A percentile compares a stretch with the other conserved stretches of the same genome.
These are phyloP conservation scores for Euphorbia lathyris DNA, from an alignment of 345 rosid genomes.

Conservation along the genomic window DNA sequence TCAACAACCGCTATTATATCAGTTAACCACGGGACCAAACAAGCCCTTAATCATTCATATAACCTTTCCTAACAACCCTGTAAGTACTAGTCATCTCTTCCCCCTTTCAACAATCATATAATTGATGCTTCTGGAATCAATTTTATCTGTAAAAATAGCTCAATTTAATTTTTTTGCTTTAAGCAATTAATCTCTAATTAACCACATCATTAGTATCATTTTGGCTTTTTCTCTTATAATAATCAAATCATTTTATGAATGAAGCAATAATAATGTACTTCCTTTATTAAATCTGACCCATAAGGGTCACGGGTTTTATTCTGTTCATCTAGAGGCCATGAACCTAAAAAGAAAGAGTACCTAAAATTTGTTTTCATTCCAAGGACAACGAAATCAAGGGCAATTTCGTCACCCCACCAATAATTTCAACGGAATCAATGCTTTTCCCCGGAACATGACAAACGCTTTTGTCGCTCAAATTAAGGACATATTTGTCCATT, in stretches of 20 bases:
- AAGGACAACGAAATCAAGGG: slow-evolving; percentile 12
- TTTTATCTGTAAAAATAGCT: neutral
- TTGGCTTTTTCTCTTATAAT: neutral
- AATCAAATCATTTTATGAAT: neutral
- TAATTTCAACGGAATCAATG: neutral
- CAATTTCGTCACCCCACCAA: neutral
- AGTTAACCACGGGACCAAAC: too few species aligned
- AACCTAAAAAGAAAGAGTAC: slow-evolving; percentile 9
- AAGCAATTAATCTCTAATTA: neutral
- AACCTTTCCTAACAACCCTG: neutral
- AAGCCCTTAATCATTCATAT: slow-evolving; percentile 6
- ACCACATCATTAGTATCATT: neutral
- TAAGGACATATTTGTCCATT: neutral
- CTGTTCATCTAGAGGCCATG: slow-evolving; percentile 35
- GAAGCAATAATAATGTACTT: neutral
- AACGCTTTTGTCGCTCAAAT: slow-evolving; percentile 5
- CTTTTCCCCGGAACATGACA: slow-evolving; percentile 5
- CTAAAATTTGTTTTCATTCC: slow-evolving; percentile 6
- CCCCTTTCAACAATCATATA: neutral
- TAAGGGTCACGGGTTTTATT: slow-evolving; percentile 39
- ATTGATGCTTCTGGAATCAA: neutral
- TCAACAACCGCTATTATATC: too few species aligned
- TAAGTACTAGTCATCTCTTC: neutral
- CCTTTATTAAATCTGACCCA: too few species aligned
- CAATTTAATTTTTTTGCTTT: neutral